phyloP scores from a whole-genome alignment of 2,329 filamentous ascomycete species.

The Ceratocystis cacaofunesta region DNA sequence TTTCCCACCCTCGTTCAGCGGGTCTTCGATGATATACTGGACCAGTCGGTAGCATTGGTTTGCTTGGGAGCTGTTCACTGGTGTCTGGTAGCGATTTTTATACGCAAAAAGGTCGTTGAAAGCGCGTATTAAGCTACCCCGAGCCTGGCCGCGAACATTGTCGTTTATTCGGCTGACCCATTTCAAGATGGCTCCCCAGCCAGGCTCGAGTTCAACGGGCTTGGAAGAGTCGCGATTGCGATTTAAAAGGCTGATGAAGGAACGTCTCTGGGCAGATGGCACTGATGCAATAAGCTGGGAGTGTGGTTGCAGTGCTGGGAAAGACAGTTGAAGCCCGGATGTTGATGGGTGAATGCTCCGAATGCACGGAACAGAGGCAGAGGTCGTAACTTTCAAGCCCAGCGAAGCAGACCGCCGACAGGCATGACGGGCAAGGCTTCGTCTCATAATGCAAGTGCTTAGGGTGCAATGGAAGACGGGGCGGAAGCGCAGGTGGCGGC shows the following conservation, averaged over 20 bases:
- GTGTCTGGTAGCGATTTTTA: constrained; percentile 33
- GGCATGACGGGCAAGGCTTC: constrained; percentile 32
- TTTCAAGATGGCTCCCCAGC: constrained; percentile 56
- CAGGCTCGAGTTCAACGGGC: constrained; percentile 43
- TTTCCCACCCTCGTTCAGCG: constrained; percentile 23
- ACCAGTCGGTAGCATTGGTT: constrained; percentile 41
- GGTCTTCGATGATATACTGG: constrained; percentile 38
- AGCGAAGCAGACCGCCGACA: constrained; percentile 24
- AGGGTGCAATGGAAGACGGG: background rate
- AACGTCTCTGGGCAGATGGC: background rate
- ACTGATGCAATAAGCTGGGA: background rate
- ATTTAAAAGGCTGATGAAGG: constrained; percentile 9
- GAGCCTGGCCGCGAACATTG: constrained; percentile 47
- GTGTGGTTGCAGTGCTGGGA: background rate
- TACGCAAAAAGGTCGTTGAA: constrained; percentile 48
- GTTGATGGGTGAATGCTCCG: background rate
- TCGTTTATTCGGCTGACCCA: constrained; percentile 49
- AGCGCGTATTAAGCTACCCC: constrained; percentile 48
- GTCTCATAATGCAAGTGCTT: constrained; percentile 28
- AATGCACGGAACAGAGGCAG: constrained; percentile 20
- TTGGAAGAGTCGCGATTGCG: background rate
- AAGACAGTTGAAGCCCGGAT: background rate
- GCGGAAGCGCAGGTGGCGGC: background rate
- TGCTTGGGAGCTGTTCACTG: constrained; percentile 53
- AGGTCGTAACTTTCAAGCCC: constrained; percentile 20